Base-by-base conservation (phyloP, 2,329 filamentous ascomycete species). In the Aureobasidium musti region DNA sequence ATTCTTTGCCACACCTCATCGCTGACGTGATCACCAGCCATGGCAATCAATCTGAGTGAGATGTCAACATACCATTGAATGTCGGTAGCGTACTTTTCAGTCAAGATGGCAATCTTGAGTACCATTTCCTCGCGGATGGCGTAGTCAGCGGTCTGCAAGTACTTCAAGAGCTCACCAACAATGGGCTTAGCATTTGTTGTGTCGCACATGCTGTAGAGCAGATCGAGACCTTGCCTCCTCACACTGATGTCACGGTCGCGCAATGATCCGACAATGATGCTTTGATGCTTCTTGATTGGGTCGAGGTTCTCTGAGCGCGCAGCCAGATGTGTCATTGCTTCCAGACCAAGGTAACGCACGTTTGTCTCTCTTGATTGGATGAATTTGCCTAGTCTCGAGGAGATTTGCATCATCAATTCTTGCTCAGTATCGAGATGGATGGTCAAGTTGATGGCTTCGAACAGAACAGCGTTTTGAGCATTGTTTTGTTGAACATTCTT, bases 401-500 rank as follows among this genome's bases (percentile, higher is more conserved):
- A 98, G 69, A 99, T 96, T 74, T 98, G 93, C 73, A 96, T 89
- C 92, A 99, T 97, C 63, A 99, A 82, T 26, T 89, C 90, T 71
- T 94, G 91, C 77, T 99, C 95, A 0, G 92, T 97, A 72, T 98
- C 95, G 28, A 99, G 86, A 75, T 99, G 95, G 71, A 99, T 99
- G 72, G 97, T 95, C 52, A 99, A 86, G 76, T 99, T 97, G 78
- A 99, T 99, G 28, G 95, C 96, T 81, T 99, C 95, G 74, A 99
- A 99, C 1, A 99, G 84, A 17, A 99, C 92, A 0, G 95, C 95
- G 74, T 99, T 99, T 75, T 98, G 95, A 0, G 95, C 95, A 76
- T 99, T 99, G 78, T 99, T 99, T 76, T 99, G 95, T 79, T 99
- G 95, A 19, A 99, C 95, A 73, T 99, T 99, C 81, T 98, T 99